Evolutionary conservation across 2,329 filamentous ascomycete genomes (phyloP), one percentile per base, ranked within the genome.

Genomic region (Botrytis byssoidea): DNA sequence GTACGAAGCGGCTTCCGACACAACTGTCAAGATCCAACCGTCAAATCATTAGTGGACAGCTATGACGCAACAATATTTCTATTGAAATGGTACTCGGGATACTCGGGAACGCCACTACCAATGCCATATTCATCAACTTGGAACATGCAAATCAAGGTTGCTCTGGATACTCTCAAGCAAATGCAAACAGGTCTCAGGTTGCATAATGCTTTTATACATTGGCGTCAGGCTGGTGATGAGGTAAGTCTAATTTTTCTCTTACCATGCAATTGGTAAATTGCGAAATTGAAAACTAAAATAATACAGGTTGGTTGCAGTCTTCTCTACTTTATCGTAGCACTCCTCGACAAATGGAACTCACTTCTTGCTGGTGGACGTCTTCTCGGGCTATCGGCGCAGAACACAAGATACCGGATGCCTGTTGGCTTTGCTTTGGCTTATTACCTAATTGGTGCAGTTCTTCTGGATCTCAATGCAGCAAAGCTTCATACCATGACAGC

Each of bases 231-330:
- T 2, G 78, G 79, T 63, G 75, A 78, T 37, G 80, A 82, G 69
- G 81, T 89, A 71, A 86, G 86, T 85, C 87, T 87, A 75, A 85
- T 44, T 16, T 67, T 40, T 3, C 20, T 63, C 9, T 25, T 32
- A 5, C 7, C 32, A 35, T 51, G 8, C 7, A 22, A 29, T 29
- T 16, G 68, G 5, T 22, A 0, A 32, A 29, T 2, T 72, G 12
- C 40, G 51, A 66, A 7, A 35, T 29, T 32, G 42, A 37, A 35
- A 32, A 51, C 35, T 46, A 61, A 72, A 29, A 37, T 44, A n/a
- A 18, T 4, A 59, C 35, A 77, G 74, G 74, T 77, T 65, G 75
- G 76, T n/a, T 77, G 76, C 32, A 48, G 85, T 76, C 81, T 80
- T 37, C 74, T 80, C 14, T 80, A 80, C 61, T 82, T 82, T 70